Evolutionary conservation across 1,284 basidiomycete genomes (phyloP).

Genomic region (Ustanciosporium gigantosporum): DNA sequence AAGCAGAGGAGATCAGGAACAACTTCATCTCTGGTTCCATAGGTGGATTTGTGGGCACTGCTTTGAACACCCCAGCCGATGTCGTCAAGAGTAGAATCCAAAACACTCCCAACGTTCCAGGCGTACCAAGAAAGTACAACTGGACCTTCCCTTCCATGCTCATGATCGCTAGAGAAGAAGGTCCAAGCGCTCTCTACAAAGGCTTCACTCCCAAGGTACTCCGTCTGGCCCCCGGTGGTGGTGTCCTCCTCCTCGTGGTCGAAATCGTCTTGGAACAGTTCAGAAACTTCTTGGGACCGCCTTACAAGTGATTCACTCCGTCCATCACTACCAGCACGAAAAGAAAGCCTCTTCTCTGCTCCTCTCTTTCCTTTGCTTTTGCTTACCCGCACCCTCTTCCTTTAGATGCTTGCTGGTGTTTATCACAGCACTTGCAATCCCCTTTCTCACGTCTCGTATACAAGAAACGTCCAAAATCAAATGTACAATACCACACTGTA

Average conservation of each 20-base stretch:
- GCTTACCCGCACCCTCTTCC: too few relatives aligned
- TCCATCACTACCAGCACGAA: too few relatives aligned
- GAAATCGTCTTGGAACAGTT: constrained; percentile 51
- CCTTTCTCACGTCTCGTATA: too few relatives aligned
- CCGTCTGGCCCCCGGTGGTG: constrained; percentile 88
- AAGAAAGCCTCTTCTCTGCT: too few relatives aligned
- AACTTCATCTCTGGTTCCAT: constrained; percentile 88
- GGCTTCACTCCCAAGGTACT: constrained; percentile 73
- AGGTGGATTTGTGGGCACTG: constrained; percentile 84
- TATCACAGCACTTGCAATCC: too few relatives aligned
- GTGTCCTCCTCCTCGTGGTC: constrained; percentile 76
- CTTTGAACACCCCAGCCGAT: constrained; percentile 78
- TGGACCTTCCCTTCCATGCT: constrained; percentile 74
- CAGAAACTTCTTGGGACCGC: constrained; percentile 48
- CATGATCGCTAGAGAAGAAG: constrained; percentile 87
- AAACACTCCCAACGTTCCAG: constrained; percentile 64
- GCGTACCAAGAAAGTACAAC: constrained; percentile 75
- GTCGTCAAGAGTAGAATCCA: constrained; percentile 97
- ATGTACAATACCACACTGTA: too few relatives aligned
- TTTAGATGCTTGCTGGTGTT: too few relatives aligned
- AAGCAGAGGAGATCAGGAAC: constrained; percentile 76
- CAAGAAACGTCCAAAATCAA: too few relatives aligned
- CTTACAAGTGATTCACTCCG: constrained; percentile 39
- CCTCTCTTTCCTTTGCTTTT: too few relatives aligned
- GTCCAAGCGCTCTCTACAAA: constrained; percentile 86